Conservation (phyloP, 2,329 filamentous ascomycete species). For the Talaromyces sp. region DNA sequence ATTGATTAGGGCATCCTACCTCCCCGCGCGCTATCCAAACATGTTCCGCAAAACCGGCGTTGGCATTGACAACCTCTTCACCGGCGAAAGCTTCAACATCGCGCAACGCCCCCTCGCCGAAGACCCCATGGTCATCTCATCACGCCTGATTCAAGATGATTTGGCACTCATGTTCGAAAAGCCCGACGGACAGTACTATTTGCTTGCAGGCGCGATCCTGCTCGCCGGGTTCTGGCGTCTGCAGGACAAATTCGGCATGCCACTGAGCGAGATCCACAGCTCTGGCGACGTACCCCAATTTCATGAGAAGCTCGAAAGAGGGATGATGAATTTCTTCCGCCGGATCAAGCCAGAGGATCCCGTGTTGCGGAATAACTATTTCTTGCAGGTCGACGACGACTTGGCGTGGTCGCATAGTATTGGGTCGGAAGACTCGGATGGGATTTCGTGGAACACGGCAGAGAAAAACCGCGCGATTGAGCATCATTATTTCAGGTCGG, state of each 20-base stretch:
- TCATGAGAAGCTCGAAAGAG: conserved; percentile 65
- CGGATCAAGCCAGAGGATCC: conserved; percentile 63
- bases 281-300: conserved; percentile 70
- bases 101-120: conserved; percentile 59
- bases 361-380: conserved; percentile 73
- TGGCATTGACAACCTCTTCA: conserved; percentile 67
- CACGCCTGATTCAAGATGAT: conserved; percentile 73
- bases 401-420: conserved; percentile 74
- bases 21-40: conserved; percentile 69
- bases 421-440: conserved; percentile 61
- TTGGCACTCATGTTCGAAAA: conserved; percentile 77
- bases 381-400: conserved; percentile 76
- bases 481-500: conserved; percentile 71
- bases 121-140: conserved; percentile 72
- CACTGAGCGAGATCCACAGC: conserved; percentile 72
- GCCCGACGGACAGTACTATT: conserved; percentile 72
- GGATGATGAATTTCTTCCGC: conserved; percentile 77
- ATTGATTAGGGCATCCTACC: conserved; percentile 48
- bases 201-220: conserved; percentile 70
- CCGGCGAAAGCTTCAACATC: conserved; percentile 67
- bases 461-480: conserved; percentile 68
- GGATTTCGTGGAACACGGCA: conserved; percentile 68
- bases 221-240: conserved; percentile 80
- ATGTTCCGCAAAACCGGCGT: conserved; percentile 60
- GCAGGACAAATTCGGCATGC: conserved; percentile 75